Evolutionary conservation across 2,329 filamentous ascomycete genomes (phyloP).

Genomic region (Ascochyta pisi): DNA sequence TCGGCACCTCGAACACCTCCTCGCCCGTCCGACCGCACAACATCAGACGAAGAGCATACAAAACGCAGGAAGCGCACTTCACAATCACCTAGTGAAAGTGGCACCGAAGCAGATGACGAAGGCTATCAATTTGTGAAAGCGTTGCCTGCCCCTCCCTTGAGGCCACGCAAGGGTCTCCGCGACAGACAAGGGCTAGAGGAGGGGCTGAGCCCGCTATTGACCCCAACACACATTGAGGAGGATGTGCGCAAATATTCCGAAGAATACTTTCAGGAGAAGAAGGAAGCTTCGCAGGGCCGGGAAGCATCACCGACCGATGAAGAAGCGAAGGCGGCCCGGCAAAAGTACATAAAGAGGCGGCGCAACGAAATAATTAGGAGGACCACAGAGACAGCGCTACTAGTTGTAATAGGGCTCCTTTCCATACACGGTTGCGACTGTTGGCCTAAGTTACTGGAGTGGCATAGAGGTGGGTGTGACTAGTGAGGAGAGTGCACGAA

Average conservation of each 20-base stretch:
- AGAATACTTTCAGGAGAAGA: conserved; percentile 47
- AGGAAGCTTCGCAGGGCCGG: conserved; percentile 23
- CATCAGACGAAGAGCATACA: conserved; percentile 36
- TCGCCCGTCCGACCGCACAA: conserved; percentile 25
- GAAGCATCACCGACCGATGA: conserved; percentile 37
- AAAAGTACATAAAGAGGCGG: conserved; percentile 81
- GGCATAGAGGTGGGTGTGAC: conserved; percentile 50
- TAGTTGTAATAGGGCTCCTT: conserved; percentile 60
- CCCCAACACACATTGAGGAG: conserved; percentile 56
- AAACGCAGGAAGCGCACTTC: conserved; percentile 38
- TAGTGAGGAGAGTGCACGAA: background rate
- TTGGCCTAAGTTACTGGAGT: conserved; percentile 44
- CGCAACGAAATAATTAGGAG: conserved; percentile 85
- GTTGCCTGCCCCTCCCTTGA: conserved; percentile 77
- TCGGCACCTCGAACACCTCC: conserved; percentile 24
- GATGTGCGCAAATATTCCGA: conserved; percentile 50
- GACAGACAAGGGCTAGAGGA: conserved; percentile 54
- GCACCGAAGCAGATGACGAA: conserved; percentile 95
- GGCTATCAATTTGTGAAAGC: conserved; percentile 77
- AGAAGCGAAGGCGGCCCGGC: conserved; percentile 56
- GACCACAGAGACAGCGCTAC: conserved; percentile 61
- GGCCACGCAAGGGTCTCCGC: conserved; percentile 78
- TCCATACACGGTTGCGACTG: conserved; percentile 51
- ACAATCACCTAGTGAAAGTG: conserved; percentile 76
- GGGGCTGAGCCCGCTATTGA: conserved; percentile 50